Conservation (phyloP, 192 early-diverging fungal genomes). For the Coemansia sp. region DNA sequence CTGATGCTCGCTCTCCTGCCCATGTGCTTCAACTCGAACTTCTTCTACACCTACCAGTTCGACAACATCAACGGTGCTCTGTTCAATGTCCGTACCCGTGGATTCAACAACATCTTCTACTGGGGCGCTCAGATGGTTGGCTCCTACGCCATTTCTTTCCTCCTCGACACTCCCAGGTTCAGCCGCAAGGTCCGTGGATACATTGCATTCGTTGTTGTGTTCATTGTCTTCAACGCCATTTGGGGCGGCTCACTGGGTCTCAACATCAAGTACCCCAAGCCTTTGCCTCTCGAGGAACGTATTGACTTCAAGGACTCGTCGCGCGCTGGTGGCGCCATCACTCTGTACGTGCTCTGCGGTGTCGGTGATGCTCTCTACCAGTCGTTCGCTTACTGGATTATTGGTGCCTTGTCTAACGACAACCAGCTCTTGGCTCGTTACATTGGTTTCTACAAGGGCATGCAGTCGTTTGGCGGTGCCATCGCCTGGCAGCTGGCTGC, state of each 20-base stretch:
- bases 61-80: constrained; percentile 64
- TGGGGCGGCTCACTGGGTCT: constrained; percentile 68
- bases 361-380: constrained; percentile 82
- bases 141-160: constrained; percentile 61
- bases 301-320: constrained; percentile 53
- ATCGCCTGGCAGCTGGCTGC: constrained; percentile 73
- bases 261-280: constrained; percentile 57
- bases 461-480: constrained; percentile 77
- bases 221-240: constrained; percentile 55
- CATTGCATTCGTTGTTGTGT: constrained; percentile 55
- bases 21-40: constrained; percentile 78
- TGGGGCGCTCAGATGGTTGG: constrained; percentile 80
- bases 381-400: constrained; percentile 79
- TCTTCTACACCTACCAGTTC: constrained; percentile 89
- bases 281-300: constrained; percentile 11
- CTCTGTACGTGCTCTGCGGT: constrained; percentile 76
- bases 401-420: constrained; percentile 84
- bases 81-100: constrained; percentile 72
- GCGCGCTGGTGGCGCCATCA: constrained; percentile 58
- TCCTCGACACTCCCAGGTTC: constrained; percentile 63
- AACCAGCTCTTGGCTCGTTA: constrained; percentile 68
- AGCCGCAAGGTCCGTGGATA: constrained; percentile 64
- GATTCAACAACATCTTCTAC: constrained; percentile 79
- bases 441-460: constrained; percentile 88
- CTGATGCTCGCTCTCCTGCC: constrained; percentile 70